phyloP scores from a whole-genome alignment of 106 monocot species.

The Platanthera zijinensis region DNA sequence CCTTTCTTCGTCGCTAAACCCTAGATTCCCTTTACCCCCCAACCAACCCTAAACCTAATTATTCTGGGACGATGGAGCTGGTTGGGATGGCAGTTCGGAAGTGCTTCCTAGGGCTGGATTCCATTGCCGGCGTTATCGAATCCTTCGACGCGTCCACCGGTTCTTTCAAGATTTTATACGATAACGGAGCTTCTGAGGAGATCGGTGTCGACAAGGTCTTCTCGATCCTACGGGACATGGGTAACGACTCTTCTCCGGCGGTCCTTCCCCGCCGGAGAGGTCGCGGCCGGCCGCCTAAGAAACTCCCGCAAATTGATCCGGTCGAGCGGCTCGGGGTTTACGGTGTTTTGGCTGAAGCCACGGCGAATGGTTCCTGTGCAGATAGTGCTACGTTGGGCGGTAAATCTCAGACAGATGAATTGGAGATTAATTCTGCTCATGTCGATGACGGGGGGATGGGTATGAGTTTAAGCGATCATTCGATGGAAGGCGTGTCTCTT shows the following conservation, averaged over 20 bases:
- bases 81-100: constrained; percentile 47
- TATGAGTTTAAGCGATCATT: not conserved
- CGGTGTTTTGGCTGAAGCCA: not conserved
- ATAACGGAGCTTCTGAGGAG: constrained; percentile 57
- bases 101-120: constrained; percentile 38
- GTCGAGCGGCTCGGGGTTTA: not conserved
- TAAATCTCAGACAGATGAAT: not conserved
- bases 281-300: constrained; percentile 22
- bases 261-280: constrained; percentile 1
- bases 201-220: constrained; percentile 36
- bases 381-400: not conserved
- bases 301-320: constrained; percentile 8
- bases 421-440: constrained; percentile 4
- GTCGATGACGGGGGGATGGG: not conserved
- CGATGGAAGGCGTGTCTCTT: constrained; percentile 1
- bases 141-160: constrained; percentile 44
- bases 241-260: not conserved
- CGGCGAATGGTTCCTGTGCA: not conserved
- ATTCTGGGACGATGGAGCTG: constrained; percentile 30
- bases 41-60: not conserved
- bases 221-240: constrained; percentile 32
- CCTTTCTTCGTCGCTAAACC: constrained; percentile 6
- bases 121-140: constrained; percentile 42
- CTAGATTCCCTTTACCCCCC: not conserved
- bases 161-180: constrained; percentile 37